phyloP scores from a whole-genome alignment of 2,329 filamentous ascomycete genomes.

The Aspergillus felis region DNA sequence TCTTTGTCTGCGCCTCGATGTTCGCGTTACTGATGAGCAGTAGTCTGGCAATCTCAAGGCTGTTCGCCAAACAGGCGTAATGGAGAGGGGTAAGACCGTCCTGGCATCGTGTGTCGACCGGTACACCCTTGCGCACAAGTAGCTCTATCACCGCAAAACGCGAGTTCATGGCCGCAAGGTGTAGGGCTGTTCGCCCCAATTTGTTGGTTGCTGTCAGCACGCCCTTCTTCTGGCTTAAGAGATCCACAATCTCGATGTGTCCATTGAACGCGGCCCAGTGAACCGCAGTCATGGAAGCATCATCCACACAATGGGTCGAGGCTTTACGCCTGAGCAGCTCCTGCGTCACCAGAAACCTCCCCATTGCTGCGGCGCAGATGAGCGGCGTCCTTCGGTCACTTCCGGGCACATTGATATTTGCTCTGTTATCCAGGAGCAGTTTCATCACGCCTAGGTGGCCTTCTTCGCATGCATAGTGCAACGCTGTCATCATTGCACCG shows the following conservation, averaged over 20 bases:
- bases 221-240: constrained; percentile 29
- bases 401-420: constrained; percentile 29
- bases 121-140: constrained; percentile 30
- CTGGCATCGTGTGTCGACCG: constrained; percentile 27
- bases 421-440: constrained; percentile 30
- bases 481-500: constrained; percentile 31
- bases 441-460: constrained; percentile 25
- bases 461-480: constrained; percentile 34
- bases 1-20: constrained; percentile 30
- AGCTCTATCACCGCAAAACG: constrained; percentile 37
- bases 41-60: constrained; percentile 26
- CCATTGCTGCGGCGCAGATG: constrained; percentile 33
- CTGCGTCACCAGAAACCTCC: constrained; percentile 23
- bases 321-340: constrained; percentile 32
- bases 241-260: constrained; percentile 32
- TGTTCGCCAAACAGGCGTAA: constrained; percentile 34
- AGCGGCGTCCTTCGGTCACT: constrained; percentile 33
- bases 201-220: constrained; percentile 24
- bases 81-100: constrained; percentile 32
- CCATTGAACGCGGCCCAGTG: constrained; percentile 40
- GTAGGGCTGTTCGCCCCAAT: constrained; percentile 32
- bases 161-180: constrained; percentile 33
- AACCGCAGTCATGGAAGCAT: constrained; percentile 34
- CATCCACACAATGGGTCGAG: constrained; percentile 22
- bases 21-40: constrained; percentile 31